Evolutionary conservation across 2,329 filamentous ascomycete genomes (phyloP), one percentile per base, ranked within the genome.

Genomic region (Fusarium algeriense): DNA sequence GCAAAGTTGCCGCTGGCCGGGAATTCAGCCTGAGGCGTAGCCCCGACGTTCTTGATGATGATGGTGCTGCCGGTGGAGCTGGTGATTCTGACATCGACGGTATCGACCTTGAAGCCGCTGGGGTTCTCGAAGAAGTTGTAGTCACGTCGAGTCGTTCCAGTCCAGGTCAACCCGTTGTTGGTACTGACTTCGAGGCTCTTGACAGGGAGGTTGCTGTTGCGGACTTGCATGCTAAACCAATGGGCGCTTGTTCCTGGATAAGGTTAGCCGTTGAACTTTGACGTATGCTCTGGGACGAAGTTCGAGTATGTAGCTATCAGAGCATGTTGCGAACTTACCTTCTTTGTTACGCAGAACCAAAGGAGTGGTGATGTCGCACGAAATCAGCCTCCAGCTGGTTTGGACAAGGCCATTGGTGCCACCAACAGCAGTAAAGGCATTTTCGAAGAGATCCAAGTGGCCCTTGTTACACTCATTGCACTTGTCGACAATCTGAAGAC

Each of bases 121-220:
- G 80, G 65, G 72, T 89, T 85, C 82, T 91, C 85, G 54, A 91
- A 92, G 80, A 85, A 92, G 83, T 91, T 88, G 77, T 89, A 89
- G 20, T 81, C 78, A 52, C 83, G 78, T 45, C 90, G 82, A 1
- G 80, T 83, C 0, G 89, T 90, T 19, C 77, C 58, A 76, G 85
- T 79, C 89, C 89, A 92, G 8, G 85, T 87, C 56, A 72, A 83
- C 23, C 89, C 89, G 15, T 85, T 84, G 75, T 92, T 86, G 34
- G 84, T 88, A 70, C 87, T 89, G 67, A 91, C 89, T 70, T 91
- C 89, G 28, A 92, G 83, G 69, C 81, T 83, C 54, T 82, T 75
- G 40, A 91, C 84, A 11, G 84, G 83, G 61, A 87, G 82, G 76
- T 90, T 90, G 73, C 87, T 81, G 78, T 91, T 91, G 71, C 90